phyloP scores from a whole-genome alignment of 2,329 filamentous ascomycete species.

The Ampelomyces quisqualis region DNA sequence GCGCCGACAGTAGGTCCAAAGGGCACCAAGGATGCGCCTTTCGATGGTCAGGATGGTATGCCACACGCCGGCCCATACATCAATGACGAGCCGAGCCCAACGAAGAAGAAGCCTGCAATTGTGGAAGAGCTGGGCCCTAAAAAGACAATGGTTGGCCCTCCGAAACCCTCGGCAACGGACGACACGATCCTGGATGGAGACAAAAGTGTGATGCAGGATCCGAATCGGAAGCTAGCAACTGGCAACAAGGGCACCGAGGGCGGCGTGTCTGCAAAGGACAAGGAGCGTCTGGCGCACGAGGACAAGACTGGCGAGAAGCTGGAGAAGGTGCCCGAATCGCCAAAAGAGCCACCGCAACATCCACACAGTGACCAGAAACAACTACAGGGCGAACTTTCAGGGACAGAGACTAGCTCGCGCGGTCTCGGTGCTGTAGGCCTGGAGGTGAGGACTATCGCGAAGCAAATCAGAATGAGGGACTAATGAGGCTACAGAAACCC shows the following conservation, averaged over 20 bases:
- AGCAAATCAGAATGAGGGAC: not conserved
- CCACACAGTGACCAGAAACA: constrained; percentile 79
- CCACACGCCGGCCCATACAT: constrained; percentile 85
- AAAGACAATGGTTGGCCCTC: constrained; percentile 27
- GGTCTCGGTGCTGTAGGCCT: constrained; percentile 42
- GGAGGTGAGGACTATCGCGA: constrained; percentile 29
- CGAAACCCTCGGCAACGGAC: constrained; percentile 31
- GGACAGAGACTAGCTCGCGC: constrained; percentile 16
- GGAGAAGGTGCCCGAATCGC: constrained; percentile 76
- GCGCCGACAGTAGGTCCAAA: constrained; percentile 31
- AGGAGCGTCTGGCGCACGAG: constrained; percentile 69
- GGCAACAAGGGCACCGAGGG: constrained; percentile 87
- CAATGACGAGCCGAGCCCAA: constrained; percentile 48
- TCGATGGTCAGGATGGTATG: constrained; percentile 91
- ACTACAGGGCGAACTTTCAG: constrained; percentile 20
- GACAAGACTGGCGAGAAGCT: constrained; percentile 63
- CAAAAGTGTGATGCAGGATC: constrained; percentile 92
- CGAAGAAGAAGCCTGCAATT: constrained; percentile 34
- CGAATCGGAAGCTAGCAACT: constrained; percentile 71
- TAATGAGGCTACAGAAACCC: constrained; percentile 63
- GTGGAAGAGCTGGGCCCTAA: constrained; percentile 43
- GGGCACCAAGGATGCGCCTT: constrained; percentile 77
- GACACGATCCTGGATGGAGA: constrained; percentile 52
- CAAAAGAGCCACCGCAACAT: constrained; percentile 80
- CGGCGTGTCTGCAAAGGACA: constrained; percentile 84